phyloP scores from a whole-genome alignment of 2,329 filamentous ascomycete genomes.

The Scedosporium minutisporum region DNA sequence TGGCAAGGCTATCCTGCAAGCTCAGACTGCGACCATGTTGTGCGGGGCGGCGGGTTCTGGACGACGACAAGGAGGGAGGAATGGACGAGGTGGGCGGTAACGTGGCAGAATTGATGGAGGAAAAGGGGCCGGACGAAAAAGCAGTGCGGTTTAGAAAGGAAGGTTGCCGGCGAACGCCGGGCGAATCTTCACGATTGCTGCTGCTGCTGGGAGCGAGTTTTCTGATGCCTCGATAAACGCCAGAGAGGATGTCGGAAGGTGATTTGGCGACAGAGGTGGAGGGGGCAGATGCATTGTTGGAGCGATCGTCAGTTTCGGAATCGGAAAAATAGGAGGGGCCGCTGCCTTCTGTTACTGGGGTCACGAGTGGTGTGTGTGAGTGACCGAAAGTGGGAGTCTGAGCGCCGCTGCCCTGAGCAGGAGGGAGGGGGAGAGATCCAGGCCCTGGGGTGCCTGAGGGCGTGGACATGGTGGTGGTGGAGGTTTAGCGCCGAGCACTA shows the following conservation, averaged over 20 bases:
- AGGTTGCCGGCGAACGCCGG: constrained; percentile 32
- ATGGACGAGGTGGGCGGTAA: not conserved
- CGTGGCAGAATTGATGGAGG: constrained; percentile 12
- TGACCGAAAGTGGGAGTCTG: not conserved
- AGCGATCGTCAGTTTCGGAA: constrained; percentile 31
- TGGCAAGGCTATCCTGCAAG: constrained; percentile 45
- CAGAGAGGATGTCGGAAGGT: constrained; percentile 37
- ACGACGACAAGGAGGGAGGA: not conserved
- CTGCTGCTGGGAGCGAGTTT: constrained; percentile 31
- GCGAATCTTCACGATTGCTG: constrained; percentile 24
- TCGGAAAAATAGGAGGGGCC: constrained; percentile 33
- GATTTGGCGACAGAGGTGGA: constrained; percentile 19
- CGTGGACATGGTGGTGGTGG: not conserved
- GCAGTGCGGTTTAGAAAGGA: constrained; percentile 17
- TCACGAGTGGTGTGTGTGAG: not conserved
- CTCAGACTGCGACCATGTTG: constrained; percentile 31
- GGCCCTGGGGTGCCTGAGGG: not conserved
- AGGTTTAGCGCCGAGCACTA: too few relatives aligned
- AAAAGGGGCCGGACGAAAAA: constrained; percentile 17
- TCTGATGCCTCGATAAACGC: constrained; percentile 42
- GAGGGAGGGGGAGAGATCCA: not conserved
- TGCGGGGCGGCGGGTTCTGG: constrained; percentile 7
- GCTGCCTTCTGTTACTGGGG: constrained; percentile 3
- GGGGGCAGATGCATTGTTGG: not conserved
- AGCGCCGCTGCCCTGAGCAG: not conserved